Conservation (phyloP, 2,329 filamentous ascomycete genomes). For the Arthroderma uncinatum region DNA sequence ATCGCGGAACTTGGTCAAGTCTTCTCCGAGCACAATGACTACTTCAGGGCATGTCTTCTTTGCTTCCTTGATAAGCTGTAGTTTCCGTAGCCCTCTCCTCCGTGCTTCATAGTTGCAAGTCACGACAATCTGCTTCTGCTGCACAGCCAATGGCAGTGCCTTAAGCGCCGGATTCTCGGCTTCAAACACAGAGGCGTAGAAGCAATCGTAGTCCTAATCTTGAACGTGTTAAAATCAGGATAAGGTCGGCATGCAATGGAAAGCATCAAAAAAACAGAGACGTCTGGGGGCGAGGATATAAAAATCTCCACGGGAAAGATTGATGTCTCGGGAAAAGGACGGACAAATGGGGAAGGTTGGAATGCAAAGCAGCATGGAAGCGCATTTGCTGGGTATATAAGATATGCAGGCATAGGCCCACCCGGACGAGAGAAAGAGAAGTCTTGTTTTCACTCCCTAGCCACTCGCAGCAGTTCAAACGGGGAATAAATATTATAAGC, state of each 20-base stretch:
- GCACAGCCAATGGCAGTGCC: constrained; percentile 64
- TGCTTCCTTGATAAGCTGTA: constrained; percentile 76
- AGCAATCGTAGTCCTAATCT: constrained; percentile 51
- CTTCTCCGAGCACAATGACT: constrained; percentile 76
- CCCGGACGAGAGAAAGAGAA: not conserved
- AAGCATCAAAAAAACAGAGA: not conserved
- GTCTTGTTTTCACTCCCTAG: not conserved
- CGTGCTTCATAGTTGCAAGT: constrained; percentile 93
- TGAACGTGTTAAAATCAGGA: constrained; percentile 9
- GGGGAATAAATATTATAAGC: not conserved
- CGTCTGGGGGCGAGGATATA: not conserved
- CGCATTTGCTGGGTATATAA: constrained; percentile 1
- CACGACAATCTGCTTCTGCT: constrained; percentile 86
- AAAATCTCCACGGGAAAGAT: not conserved
- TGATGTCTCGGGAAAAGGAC: not conserved
- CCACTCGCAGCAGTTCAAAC: not conserved
- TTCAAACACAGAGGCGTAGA: constrained; percentile 88
- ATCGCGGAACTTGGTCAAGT: constrained; percentile 73
- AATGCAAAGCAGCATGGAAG: not conserved
- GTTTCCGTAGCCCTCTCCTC: constrained; percentile 53
- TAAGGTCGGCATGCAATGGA: not conserved
- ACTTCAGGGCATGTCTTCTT: constrained; percentile 70
- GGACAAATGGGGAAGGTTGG: not conserved
- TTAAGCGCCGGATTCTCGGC: constrained; percentile 64
- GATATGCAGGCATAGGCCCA: not conserved